phyloP scores from a whole-genome alignment of 306 rosid genomes.

The Arachis hypogaea region DNA sequence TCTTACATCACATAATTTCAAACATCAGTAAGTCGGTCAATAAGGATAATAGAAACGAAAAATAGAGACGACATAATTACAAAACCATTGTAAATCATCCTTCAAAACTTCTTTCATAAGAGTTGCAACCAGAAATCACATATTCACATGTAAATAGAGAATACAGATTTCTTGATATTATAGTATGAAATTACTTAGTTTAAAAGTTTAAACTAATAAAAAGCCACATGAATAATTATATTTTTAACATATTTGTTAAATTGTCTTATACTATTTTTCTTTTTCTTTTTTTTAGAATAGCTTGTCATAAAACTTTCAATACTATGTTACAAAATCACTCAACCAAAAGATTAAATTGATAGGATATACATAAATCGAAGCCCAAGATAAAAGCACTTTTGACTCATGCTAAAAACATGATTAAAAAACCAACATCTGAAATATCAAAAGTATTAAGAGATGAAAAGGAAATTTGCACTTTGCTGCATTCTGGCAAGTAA shows the following conservation, averaged over 20 bases:
- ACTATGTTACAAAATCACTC: no score
- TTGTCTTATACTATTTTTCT: no score
- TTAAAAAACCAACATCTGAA: neutral
- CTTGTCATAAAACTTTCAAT: no score
- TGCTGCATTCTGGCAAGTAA: neutral
- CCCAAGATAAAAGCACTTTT: neutral
- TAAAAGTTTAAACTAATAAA: no score
- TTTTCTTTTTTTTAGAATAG: no score
- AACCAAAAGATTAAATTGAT: no score
- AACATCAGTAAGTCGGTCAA: slow-evolving; percentile 4
- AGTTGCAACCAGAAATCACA: neutral
- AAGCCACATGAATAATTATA: no score
- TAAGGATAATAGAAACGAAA: neutral
- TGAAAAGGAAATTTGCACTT: neutral
- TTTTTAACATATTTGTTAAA: no score
- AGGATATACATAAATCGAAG: no score
- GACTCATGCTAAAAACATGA: neutral
- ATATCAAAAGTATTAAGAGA: neutral
- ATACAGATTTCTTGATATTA: neutral
- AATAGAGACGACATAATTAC: neutral
- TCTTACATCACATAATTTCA: neutral
- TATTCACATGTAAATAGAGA: no score
- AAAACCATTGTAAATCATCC: slow-evolving; percentile 2
- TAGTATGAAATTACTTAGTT: neutral
- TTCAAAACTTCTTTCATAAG: slow-evolving; percentile 7